phyloP scores from a whole-genome alignment of 75 land plant species.

The Pseudotsuga menziesii region DNA sequence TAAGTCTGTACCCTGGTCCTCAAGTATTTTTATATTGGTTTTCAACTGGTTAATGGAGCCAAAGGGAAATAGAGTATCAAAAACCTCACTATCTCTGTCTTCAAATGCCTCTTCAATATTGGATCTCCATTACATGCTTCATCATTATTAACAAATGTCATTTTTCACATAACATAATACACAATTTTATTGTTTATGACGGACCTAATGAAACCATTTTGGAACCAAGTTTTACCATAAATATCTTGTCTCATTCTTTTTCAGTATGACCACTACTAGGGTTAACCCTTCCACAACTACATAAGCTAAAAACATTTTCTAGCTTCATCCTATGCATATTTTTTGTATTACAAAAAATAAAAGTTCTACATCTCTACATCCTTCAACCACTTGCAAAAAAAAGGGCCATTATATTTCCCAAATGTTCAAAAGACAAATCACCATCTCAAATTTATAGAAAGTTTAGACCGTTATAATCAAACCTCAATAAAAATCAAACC shows the following conservation, averaged over 20 bases:
- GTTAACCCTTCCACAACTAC: not conserved
- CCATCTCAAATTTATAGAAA: not conserved
- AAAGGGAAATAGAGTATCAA: no score
- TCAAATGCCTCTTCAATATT: no score
- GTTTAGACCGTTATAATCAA: not conserved
- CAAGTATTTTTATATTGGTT: no score
- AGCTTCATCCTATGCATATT: not conserved
- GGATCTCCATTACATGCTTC: no score
- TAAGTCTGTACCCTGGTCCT: no score
- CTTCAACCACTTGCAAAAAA: not conserved
- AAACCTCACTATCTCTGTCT: no score
- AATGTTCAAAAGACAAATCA: not conserved
- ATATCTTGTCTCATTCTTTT: not conserved
- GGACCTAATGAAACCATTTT: not conserved
- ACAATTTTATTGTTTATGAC: not conserved
- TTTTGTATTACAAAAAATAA: no score
- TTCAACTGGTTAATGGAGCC: no score
- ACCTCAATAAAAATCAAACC: not conserved
- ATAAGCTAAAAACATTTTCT: not conserved
- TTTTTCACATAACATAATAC: no score
- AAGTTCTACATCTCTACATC: not conserved
- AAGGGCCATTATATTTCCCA: constrained; percentile 5
- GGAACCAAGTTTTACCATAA: not conserved
- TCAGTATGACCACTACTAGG: not conserved
- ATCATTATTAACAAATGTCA: not conserved